Evolutionary conservation across 768 basidiomycete species (phyloP), one percentile per base, ranked within the genome.

Genomic region (Cubamyces sp.): DNA sequence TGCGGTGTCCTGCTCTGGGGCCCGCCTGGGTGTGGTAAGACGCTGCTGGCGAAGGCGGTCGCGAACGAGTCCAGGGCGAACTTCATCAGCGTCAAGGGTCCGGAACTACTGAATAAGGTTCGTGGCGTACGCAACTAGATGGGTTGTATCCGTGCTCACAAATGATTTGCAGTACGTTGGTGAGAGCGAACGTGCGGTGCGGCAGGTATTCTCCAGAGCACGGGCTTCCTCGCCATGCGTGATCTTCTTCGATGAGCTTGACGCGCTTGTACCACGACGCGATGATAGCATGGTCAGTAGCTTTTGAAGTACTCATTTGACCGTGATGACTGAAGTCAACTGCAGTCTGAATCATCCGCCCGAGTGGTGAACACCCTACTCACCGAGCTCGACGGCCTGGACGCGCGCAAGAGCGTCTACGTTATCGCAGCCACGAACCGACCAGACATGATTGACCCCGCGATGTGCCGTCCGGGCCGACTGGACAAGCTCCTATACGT

Each of bases 1-100:
- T 95, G 94, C 70, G 97, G 96, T 0, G 97, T 98, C 3, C 77
- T 98, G 37, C 76, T 98, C n/a, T 98, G 97, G 97, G 97, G 97
- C 30, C 97, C 97, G 25, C 96, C 97, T 0, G 97, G 97, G 11
- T 98, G 96, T 71, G 97, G 97, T 5, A 99, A 98, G 77, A 99
- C 97, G 0, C 72, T 99, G 28, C 79, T 99, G n/a, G 97, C 97
- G 0, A 98, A 98, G 73, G 97, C 96, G 0, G 96, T 98, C 5
- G 97, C 97, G 9, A 98, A 95, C 73, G 97, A 98, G 77, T 92
- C 89, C 55, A 80, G 85, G 65, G 97, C 97, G 14, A 98, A 95
- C 75, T 98, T 99, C 69, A 98, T 99, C 70, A 96, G 94, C 69
- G 92, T 98, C 53, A 98, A 98, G 70, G 97, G 97, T 0, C 97